phyloP scores from a whole-genome alignment of 345 rosid genomes.

The Eucalyptus polyanthemos region DNA sequence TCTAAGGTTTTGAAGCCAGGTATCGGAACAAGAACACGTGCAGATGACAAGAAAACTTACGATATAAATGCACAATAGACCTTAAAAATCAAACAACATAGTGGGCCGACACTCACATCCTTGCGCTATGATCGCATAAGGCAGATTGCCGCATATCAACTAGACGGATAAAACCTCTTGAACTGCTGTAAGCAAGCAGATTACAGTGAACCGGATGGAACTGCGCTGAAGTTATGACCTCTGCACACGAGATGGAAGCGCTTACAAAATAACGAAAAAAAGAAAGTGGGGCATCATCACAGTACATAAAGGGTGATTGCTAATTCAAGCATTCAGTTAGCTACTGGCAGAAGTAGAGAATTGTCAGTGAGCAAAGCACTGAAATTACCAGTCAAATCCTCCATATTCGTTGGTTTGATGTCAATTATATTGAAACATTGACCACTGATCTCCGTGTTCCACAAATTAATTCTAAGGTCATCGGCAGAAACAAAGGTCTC shows the following conservation, averaged over 20 bases:
- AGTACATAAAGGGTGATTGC: not conserved
- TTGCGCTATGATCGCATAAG: conserved; percentile 37
- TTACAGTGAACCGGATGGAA: conserved; percentile 62
- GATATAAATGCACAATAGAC: not conserved
- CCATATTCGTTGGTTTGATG: conserved; percentile 56
- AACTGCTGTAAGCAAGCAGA: conserved; percentile 56
- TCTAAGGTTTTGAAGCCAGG: not conserved
- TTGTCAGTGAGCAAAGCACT: not conserved
- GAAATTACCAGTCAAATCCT: conserved; percentile 53
- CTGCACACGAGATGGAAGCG: conserved; percentile 10
- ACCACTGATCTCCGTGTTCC: conserved; percentile 53
- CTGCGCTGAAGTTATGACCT: conserved; percentile 63
- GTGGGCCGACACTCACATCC: conserved; percentile 27
- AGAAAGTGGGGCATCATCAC: not conserved
- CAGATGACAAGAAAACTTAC: not conserved
- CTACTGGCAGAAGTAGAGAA: not conserved
- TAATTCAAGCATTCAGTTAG: not conserved
- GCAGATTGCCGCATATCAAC: conserved; percentile 71
- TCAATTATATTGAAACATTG: conserved; percentile 65
- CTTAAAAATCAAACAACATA: not conserved
- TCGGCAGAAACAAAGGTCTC: conserved; percentile 67
- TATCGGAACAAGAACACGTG: not conserved
- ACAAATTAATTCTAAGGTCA: conserved; percentile 55
- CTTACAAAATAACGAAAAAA: not conserved
- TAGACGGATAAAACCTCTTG: conserved; percentile 54